Conservation (phyloP, 78 protist species). For the Dictyostelium purpureum region DNA sequence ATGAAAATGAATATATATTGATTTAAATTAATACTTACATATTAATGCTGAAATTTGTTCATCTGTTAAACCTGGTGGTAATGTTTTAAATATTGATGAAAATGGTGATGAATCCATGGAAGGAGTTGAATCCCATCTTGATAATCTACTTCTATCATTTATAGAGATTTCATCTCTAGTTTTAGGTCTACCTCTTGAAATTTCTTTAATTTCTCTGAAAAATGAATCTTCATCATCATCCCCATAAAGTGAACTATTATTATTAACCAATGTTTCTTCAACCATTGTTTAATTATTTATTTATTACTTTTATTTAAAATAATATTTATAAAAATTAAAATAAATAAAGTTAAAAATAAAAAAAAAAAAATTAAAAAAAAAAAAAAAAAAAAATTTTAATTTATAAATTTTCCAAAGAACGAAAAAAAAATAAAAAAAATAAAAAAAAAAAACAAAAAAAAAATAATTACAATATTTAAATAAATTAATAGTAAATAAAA, state of each 20-base stretch:
- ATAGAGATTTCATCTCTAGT: slow-evolving; percentile 33
- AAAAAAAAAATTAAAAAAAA: too few species aligned
- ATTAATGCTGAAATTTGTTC: slow-evolving; percentile 59
- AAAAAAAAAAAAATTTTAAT: too few species aligned
- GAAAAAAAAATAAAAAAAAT: too few species aligned
- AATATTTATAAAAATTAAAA: too few species aligned
- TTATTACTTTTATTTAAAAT: too few species aligned
- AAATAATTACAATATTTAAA: too few species aligned
- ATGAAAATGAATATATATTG: neutral
- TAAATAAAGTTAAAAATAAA: too few species aligned
- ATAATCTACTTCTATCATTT: neutral
- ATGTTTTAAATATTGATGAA: slow-evolving; percentile 13
- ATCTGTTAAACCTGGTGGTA: slow-evolving; percentile 73
- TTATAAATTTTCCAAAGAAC: too few species aligned
- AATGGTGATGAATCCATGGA: neutral
- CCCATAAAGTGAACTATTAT: neutral
- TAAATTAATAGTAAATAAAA: too few species aligned
- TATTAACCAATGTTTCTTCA: too few species aligned
- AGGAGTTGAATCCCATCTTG: slow-evolving; percentile 17
- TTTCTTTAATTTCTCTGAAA: slow-evolving; percentile 58
- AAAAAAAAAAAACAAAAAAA: too few species aligned
- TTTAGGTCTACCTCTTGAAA: slow-evolving; percentile 62
- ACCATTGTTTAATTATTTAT: too few species aligned
- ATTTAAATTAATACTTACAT: slow-evolving; percentile 4
- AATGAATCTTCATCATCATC: slow-evolving; percentile 64